Conservation (phyloP, 75 land plant species). For the Isoetes taiwanensis region DNA sequence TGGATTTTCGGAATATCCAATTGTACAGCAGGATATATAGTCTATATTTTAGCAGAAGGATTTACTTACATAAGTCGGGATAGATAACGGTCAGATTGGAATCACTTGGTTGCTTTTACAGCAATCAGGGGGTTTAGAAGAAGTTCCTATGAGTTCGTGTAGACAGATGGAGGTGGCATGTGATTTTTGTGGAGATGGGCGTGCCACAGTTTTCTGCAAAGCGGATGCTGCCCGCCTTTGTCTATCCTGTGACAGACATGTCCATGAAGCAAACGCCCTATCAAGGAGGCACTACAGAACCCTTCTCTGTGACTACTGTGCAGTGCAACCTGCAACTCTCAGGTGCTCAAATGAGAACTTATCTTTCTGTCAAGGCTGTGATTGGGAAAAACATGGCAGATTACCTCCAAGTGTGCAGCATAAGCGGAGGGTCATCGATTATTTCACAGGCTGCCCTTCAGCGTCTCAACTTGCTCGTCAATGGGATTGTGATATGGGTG, state of each 20-base stretch:
- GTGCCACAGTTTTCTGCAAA: conserved; percentile 40
- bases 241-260: conserved; percentile 44
- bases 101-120: no score
- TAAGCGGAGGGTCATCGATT: conserved; percentile 22
- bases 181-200: conserved; percentile 37
- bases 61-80: no score
- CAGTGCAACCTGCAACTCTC: conserved; percentile 24
- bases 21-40: no score
- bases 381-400: conserved; percentile 27
- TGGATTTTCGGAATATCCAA: no score
- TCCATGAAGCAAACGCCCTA: conserved; percentile 51
- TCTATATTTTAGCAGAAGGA: no score
- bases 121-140: no score
- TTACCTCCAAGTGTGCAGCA: conserved; percentile 21
- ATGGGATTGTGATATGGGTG: conserved; percentile 36
- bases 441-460: conserved; percentile 43
- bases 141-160: conserved; percentile 20
- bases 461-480: conserved; percentile 25
- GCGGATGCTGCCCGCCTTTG: conserved; percentile 55
- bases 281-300: conserved; percentile 45
- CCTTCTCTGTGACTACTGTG: conserved; percentile 52
- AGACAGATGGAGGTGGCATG: conserved; percentile 44
- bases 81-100: no score
- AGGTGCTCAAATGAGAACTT: conserved; percentile 29
- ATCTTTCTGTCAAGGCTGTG: conserved; percentile 44